Percentiles rank a stretch among this genome's conserved stretches.
These are phyloP conservation scores for Ephemerocybe angulata DNA, from an alignment of 768 basidiomycete genomes.

Conservation along the genomic window DNA sequence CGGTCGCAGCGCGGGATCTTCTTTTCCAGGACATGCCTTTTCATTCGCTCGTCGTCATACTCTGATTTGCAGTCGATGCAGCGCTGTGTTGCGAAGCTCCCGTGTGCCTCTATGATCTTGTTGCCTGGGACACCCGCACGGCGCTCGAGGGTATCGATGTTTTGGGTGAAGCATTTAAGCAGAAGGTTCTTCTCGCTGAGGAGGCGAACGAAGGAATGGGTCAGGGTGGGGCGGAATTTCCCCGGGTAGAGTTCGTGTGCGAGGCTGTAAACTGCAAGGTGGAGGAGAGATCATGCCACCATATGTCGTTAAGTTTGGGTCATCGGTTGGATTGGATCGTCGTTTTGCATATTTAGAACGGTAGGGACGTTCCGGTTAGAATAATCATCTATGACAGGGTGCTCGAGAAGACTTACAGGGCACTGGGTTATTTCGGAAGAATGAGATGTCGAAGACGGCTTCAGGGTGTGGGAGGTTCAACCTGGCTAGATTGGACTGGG, in stretches of 20 bases:
- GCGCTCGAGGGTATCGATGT: slow-evolving; percentile 90
- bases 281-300: neutral
- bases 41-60: slow-evolving; percentile 69
- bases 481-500: slow-evolving; percentile 72
- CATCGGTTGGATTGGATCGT: neutral
- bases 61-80: slow-evolving; percentile 70
- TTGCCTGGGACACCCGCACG: slow-evolving; percentile 70
- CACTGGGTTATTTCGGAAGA: slow-evolving; percentile 74
- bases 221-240: slow-evolving; percentile 78
- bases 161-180: slow-evolving; percentile 82
- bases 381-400: neutral
- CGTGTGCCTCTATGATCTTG: slow-evolving; percentile 92
- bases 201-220: slow-evolving; percentile 88
- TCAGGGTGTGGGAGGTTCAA: slow-evolving; percentile 88
- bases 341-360: neutral
- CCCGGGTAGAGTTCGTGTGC: slow-evolving; percentile 94
- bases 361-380: neutral
- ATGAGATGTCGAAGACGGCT: slow-evolving; percentile 90
- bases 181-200: slow-evolving; percentile 68
- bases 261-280: slow-evolving; percentile 71
- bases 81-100: slow-evolving; percentile 83
- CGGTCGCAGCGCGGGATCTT: slow-evolving; percentile 62
- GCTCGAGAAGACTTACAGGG: slow-evolving; percentile 54
- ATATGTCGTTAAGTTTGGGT: neutral
- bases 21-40: slow-evolving; percentile 53